phyloP scores from a whole-genome alignment of 345 rosid species.

The Theobroma cacao region DNA sequence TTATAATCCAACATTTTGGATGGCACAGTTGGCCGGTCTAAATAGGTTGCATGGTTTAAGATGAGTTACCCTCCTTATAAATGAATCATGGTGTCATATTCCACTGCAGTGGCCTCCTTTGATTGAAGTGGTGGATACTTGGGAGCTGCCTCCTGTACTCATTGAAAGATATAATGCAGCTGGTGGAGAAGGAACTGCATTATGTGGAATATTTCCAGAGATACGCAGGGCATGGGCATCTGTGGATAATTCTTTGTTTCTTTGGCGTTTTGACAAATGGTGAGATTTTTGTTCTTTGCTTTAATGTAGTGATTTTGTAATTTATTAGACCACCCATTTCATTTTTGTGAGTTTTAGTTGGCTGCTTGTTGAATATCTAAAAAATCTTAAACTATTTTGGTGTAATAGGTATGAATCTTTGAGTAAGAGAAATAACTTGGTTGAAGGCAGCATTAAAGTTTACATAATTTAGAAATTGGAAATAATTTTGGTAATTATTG shows the following conservation, averaged over 20 bases:
- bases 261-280: conserved; percentile 98
- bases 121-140: conserved; percentile 71
- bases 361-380: background rate
- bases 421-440: background rate
- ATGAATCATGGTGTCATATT: conserved; percentile 10
- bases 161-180: conserved; percentile 87
- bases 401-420: background rate
- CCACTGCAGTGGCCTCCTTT: conserved; percentile 89
- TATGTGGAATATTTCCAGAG: conserved; percentile 94
- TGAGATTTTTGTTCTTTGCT: conserved; percentile 22
- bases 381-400: background rate
- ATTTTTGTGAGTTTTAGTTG: background rate
- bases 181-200: conserved; percentile 95
- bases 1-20: background rate
- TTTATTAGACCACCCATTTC: background rate
- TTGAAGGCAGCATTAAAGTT: background rate
- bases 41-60: background rate
- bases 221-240: conserved; percentile 97
- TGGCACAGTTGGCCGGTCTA: background rate
- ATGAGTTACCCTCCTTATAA: background rate
- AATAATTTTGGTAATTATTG: background rate
- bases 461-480: background rate
- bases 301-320: background rate
- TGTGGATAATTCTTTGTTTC: conserved; percentile 81
- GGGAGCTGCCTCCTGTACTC: conserved; percentile 85